Evolutionary conservation across 257 asterid genomes (phyloP).

Genomic region (Solanum pennellii): DNA sequence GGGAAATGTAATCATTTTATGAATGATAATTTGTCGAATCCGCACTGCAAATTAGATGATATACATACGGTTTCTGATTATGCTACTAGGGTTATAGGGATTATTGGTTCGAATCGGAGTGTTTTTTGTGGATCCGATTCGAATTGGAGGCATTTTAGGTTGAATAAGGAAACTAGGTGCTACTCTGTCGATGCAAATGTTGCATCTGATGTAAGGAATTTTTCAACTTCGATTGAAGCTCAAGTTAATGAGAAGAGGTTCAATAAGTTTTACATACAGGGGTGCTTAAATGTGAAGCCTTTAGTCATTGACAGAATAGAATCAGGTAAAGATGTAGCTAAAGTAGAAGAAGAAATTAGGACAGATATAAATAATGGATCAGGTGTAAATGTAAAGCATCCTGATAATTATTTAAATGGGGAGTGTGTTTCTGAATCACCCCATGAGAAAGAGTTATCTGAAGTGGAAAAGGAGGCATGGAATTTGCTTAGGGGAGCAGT

Average conservation of each 20-base stretch:
- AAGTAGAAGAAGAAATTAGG: slow-evolving; percentile 4
- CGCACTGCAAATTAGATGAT: slow-evolving; percentile 18
- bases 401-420: slow-evolving; percentile 7
- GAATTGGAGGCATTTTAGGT: slow-evolving; percentile 31
- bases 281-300: slow-evolving; percentile 51
- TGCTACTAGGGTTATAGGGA: slow-evolving; percentile 16
- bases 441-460: slow-evolving; percentile 24
- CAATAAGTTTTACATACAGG: slow-evolving; percentile 53
- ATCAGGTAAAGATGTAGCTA: slow-evolving; percentile 12
- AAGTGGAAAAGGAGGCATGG: slow-evolving; percentile 71
- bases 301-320: slow-evolving; percentile 33
- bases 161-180: slow-evolving; percentile 9
- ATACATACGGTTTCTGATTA: slow-evolving; percentile 3
- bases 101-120: slow-evolving; percentile 24
- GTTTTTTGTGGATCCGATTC: slow-evolving; percentile 44
- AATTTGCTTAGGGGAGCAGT: slow-evolving; percentile 50
- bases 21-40: slow-evolving; percentile 27
- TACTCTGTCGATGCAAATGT: slow-evolving; percentile 30
- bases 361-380: slow-evolving; percentile 4
- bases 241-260: slow-evolving; percentile 32
- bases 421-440: slow-evolving; percentile 16
- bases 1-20: slow-evolving; percentile 13
- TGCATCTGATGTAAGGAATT: slow-evolving; percentile 50
- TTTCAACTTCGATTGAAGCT: slow-evolving; percentile 51
- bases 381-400: slow-evolving; percentile 11